Base-by-base conservation (phyloP, 2,329 filamentous ascomycete species). In the Fonsecaea multimorphosa region DNA sequence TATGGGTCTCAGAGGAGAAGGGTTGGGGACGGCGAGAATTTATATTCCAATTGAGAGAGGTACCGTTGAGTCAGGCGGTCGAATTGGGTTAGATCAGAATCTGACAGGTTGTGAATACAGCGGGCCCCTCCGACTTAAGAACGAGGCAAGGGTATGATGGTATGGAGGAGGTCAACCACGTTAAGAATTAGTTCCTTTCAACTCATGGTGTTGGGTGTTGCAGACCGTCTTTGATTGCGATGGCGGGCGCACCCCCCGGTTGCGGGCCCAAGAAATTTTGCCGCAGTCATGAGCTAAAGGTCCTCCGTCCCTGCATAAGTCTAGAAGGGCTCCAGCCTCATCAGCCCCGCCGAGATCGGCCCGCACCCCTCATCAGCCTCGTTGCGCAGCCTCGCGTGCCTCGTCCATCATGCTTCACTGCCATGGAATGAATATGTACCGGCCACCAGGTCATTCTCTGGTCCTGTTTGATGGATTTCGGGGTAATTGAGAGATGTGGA, bases 291-390 rank as follows among this genome's bases (percentile, higher is more conserved):
- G 31, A 44, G 32, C 27, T 52, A 32, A 38, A n/a, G 32, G 31
- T n/a, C n/a, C n/a, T n/a, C n/a, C n/a, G n/a, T 60, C 58, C 58
- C 58, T 60, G 58, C 58, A 60, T 53, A 60, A 60, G 58, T 32
- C 31, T 53, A n/a, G 12, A 31, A 44, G 14, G 19, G 46, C n/a
- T 24, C 54, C 24, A 49, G 31, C 58, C 46, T 31, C n/a, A 11
- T 32, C 24, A 49, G 31, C 46, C 58, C 58, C 58, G 31, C 58
- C 58, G 58, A 60, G 22, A 31, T 52, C 58, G 58, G 58, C 58
- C 58, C 58, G 58, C 58, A 22, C 44, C 1, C 32, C 44, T 60
- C 36, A n/a, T 40, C 46, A 60, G 58, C 58, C 58, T 53, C 19
- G 44, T 52, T 24, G 58, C 12, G n/a, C 19, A 58, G 40, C 56